Evolutionary conservation across 225 moss, liverwort and hornwort genomes (phyloP).

Genomic region (Takakia lepidozioides): DNA sequence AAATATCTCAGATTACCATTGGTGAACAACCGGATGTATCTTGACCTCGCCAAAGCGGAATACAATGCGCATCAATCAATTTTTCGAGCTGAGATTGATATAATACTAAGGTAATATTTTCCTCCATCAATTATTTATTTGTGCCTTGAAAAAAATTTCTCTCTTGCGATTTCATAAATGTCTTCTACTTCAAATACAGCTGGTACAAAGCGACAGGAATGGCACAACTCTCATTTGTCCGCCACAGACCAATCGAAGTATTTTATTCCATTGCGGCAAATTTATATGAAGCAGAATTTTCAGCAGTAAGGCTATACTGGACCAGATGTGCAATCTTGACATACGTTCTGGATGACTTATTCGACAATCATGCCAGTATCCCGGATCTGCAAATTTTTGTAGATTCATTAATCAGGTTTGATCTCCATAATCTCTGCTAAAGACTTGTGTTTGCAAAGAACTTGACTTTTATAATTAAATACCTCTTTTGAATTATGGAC

Average conservation of each 20-base stretch:
- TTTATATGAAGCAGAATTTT: neutral
- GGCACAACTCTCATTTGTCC: neutral
- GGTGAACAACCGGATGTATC: neutral
- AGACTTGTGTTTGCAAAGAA: too few relatives aligned
- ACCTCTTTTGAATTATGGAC: too few relatives aligned
- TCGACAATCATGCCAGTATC: neutral
- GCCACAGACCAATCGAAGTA: neutral
- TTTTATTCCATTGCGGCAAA: neutral
- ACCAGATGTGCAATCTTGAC: neutral
- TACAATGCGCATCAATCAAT: neutral
- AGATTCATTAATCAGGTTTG: neutral
- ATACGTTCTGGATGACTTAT: neutral
- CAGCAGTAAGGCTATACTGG: neutral
- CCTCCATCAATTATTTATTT: too few relatives aligned
- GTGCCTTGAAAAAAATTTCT: too few relatives aligned
- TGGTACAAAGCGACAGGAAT: neutral
- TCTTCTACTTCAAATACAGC: too few relatives aligned
- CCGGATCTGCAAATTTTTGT: neutral
- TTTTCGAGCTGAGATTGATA: neutral
- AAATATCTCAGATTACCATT: neutral
- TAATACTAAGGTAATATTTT: neutral
- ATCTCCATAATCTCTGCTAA: neutral
- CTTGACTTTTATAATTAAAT: too few relatives aligned
- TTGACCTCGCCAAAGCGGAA: slow-evolving; percentile 3
- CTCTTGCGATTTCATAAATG: too few relatives aligned